Base-by-base conservation (phyloP, 495 filamentous ascomycete genomes). In the Podospora conica region DNA sequence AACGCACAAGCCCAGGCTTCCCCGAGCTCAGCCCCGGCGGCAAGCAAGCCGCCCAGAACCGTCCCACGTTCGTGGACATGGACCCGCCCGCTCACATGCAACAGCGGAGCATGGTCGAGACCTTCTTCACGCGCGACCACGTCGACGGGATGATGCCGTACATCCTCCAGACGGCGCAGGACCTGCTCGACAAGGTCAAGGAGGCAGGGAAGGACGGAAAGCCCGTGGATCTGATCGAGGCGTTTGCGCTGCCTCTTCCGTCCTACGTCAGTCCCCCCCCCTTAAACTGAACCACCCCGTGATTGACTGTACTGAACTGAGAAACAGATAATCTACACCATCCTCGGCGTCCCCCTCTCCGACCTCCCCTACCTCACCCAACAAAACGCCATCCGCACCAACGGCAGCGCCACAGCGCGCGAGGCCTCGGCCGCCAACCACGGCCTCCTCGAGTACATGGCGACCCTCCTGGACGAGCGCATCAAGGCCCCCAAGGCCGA, bases 21-120 rank as follows among this genome's bases (percentile, higher is more conserved):
- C 80, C 81, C 9, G 78, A 82, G 67, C 71, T 83, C 57, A 68
- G 66, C 48, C 64, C 72, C 24, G 71, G 79, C 22, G 81, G 76
- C 2, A 79, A 80, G 64, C 64, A 66, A 8, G 82, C 80, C 1
- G 76, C 68, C 20, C 77, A 81, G 65, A 76, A 73, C 57, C 74
- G 76, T 61, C 77, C 81, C 4, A 83, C 80, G 7, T 82, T 83
- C 64, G 81, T 83, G 8, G 79, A 83, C 61, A 81, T 82, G 80
- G 80, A 82, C 61, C 69, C 77, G 12, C 79, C 80, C 3, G 68
- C 79, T 15, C 80, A 83, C 55, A 79, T 75, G 75, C 70, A 71
- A 15, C 76, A 82, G 56, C 55, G 75, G 29, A 64, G 75, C 58
- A 83, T 82, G 81, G 76, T 82, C 3, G 76, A 81, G 65, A 60